These are phyloP conservation scores for Fusarium sulawesiense DNA, from an alignment of 2,329 filamentous ascomycete genomes.

Conservation along the genomic window DNA sequence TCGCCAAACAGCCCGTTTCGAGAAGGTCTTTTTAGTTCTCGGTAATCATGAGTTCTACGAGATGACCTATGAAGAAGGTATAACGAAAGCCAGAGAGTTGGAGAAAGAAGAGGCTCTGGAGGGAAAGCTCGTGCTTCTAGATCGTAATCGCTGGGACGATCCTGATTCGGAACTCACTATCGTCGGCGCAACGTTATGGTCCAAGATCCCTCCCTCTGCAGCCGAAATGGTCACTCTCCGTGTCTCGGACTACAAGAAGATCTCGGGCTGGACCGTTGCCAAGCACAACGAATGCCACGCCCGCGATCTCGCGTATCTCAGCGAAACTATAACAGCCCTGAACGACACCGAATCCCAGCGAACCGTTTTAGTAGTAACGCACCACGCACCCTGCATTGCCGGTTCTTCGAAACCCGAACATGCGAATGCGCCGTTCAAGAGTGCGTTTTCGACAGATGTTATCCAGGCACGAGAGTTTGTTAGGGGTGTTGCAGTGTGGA, in stretches of 20 bases:
- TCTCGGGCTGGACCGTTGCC: constrained; percentile 62
- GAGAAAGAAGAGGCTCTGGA: constrained; percentile 53
- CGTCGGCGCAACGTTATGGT: constrained; percentile 70
- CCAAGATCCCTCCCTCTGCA: constrained; percentile 56
- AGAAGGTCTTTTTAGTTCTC: constrained; percentile 60
- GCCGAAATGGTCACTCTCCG: constrained; percentile 55
- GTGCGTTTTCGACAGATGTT: constrained; percentile 65
- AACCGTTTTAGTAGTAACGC: constrained; percentile 63
- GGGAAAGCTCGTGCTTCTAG: constrained; percentile 57
- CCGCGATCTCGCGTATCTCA: constrained; percentile 64
- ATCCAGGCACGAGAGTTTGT: constrained; percentile 47
- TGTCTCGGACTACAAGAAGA: constrained; percentile 66
- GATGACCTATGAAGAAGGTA: constrained; percentile 52
- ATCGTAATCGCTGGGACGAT: constrained; percentile 56
- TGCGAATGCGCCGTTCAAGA: constrained; percentile 57
- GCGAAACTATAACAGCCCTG: constrained; percentile 50
- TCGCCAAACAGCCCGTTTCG: constrained; percentile 55
- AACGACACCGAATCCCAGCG: constrained; percentile 30
- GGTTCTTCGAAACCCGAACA: constrained; percentile 63
- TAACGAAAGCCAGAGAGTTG: constrained; percentile 54
- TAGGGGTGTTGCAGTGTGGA: constrained; percentile 53
- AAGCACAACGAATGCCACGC: constrained; percentile 61
- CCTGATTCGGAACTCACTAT: constrained; percentile 58
- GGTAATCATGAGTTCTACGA: constrained; percentile 68
- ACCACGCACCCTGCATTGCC: constrained; percentile 66